Conservation (phyloP, 2,329 filamentous ascomycete species). For the Aureobasidium lini region DNA sequence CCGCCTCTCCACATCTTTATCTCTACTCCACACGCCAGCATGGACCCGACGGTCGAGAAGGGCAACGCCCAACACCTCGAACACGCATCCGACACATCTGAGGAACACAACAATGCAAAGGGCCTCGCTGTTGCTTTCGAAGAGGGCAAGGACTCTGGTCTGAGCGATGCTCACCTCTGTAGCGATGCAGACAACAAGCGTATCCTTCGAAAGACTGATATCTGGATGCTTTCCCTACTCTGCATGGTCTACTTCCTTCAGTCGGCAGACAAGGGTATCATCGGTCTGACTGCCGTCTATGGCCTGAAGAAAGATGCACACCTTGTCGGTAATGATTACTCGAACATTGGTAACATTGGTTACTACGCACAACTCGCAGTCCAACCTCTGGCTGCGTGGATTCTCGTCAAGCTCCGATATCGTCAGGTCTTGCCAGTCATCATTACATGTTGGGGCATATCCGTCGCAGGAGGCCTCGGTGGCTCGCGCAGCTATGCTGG, state of each 20-base stretch:
- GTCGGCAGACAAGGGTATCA: constrained; percentile 14
- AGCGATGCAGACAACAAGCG: constrained; percentile 15
- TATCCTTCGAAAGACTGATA: constrained; percentile 14
- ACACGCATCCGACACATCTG: constrained; percentile 2
- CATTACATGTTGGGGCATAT: constrained; percentile 16
- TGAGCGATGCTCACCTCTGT: constrained; percentile 12
- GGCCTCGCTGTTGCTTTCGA: constrained; percentile 13
- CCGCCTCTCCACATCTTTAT: neutral
- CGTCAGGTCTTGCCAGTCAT: constrained; percentile 15
- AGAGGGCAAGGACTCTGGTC: constrained; percentile 9
- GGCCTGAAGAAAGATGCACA: constrained; percentile 16
- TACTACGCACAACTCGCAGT: constrained; percentile 16
- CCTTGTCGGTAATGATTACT: constrained; percentile 16
- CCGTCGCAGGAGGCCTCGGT: constrained; percentile 11
- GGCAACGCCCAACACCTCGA: constrained; percentile 2
- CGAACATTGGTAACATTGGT: constrained; percentile 16
- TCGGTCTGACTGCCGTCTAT: constrained; percentile 17
- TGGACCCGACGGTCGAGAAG: constrained; percentile 11
- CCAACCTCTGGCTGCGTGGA: constrained; percentile 14
- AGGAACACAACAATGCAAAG: neutral
- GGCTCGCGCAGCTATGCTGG: constrained; percentile 15
- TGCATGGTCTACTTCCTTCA: constrained; percentile 16
- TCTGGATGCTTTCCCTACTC: constrained; percentile 14
- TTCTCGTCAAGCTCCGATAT: constrained; percentile 15
- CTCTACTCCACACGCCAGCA: neutral